Evolutionary conservation across 2,329 filamentous ascomycete genomes (phyloP).

Genomic region (Cladosporium sp.): DNA sequence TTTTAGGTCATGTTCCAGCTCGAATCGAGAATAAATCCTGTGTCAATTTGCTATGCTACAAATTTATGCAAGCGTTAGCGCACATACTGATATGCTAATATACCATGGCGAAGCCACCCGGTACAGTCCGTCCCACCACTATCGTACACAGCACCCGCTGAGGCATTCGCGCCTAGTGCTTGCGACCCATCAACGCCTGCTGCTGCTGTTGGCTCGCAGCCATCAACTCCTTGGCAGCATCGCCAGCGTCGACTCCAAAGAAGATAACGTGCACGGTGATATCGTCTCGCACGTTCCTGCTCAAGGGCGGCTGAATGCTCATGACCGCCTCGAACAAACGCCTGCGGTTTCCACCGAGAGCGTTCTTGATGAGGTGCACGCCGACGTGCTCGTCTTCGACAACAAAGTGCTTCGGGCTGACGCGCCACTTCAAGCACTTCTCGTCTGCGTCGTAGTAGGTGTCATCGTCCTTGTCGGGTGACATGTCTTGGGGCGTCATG

Average conservation of each 20-base stretch:
- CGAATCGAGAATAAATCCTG: neutral
- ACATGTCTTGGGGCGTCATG: slow-evolving; percentile 16
- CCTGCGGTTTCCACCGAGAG: slow-evolving; percentile 52
- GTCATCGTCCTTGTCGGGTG: slow-evolving; percentile 36
- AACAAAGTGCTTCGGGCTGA: slow-evolving; percentile 48
- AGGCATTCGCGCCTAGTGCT: neutral
- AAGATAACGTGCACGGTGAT: slow-evolving; percentile 57
- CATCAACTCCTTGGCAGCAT: slow-evolving; percentile 16
- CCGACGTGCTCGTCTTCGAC: slow-evolving; percentile 57
- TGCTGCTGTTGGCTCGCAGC: slow-evolving; percentile 5
- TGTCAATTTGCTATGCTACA: neutral
- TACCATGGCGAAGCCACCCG: neutral
- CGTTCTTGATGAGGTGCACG: slow-evolving; percentile 55
- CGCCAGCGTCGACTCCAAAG: slow-evolving; percentile 45
- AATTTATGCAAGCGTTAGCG: neutral
- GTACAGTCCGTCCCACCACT: neutral
- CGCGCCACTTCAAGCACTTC: slow-evolving; percentile 44
- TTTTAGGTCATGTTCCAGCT: neutral
- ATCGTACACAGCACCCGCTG: neutral
- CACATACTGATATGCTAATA: neutral
- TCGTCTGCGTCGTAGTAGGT: slow-evolving; percentile 41
- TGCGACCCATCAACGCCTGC: neutral
- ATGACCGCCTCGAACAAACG: slow-evolving; percentile 45
- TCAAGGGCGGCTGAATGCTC: slow-evolving; percentile 38
- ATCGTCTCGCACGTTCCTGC: slow-evolving; percentile 51